Conservation (phyloP, 1,139 yeast genomes). For the Suhomyces chickasaworum region DNA sequence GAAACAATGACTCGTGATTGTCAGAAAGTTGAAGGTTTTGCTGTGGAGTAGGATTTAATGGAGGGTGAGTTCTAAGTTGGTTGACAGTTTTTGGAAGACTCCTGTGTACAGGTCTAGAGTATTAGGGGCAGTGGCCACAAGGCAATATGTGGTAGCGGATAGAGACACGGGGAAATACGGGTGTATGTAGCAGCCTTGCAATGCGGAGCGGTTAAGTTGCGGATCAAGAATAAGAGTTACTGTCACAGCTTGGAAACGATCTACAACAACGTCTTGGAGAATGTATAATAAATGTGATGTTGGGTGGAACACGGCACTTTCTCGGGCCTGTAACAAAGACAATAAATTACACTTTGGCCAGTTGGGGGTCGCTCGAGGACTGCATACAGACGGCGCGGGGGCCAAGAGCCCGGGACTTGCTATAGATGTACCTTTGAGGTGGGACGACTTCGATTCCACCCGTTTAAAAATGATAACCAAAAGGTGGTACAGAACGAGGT, state of each 20-base stretch:
- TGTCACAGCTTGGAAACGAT: background rate
- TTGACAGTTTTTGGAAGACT: background rate
- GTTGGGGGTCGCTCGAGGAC: background rate
- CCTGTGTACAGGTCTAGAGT: slow-evolving; percentile 1
- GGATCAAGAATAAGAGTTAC: background rate
- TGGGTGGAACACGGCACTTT: background rate
- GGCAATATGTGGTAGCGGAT: background rate
- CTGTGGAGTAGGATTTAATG: background rate
- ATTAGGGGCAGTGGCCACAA: background rate
- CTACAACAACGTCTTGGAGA: background rate
- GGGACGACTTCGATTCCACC: background rate
- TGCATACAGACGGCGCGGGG: background rate
- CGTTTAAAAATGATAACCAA: background rate
- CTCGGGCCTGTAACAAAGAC: background rate
- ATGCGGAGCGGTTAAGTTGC: background rate
- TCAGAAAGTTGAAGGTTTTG: background rate
- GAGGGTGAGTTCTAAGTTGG: background rate
- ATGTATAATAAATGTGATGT: background rate
- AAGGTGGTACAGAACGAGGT: no score
- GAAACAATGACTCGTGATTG: background rate
- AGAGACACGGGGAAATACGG: background rate
- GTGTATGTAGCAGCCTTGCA: background rate
- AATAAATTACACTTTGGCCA: background rate
- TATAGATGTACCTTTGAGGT: background rate
- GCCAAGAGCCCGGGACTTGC: background rate